Base-by-base conservation (phyloP, 768 basidiomycete genomes). In the Lentinula lateritia region DNA sequence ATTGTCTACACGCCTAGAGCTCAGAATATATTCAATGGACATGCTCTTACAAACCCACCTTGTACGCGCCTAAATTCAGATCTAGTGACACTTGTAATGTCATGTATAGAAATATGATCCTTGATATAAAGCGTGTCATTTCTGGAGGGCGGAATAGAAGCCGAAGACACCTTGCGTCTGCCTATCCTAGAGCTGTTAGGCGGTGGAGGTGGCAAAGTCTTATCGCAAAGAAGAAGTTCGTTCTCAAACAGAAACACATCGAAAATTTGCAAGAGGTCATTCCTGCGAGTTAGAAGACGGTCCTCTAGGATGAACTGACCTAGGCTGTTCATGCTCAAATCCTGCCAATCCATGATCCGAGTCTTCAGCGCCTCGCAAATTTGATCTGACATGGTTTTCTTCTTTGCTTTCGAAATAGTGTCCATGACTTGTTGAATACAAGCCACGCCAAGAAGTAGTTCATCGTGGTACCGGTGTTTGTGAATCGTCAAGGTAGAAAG, bases 221-320 rank as follows among this genome's bases (percentile, higher is more conserved):
- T 52, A 54, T 54, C 52, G 36, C 60, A 61, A 8, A 61, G 52
- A 5, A 61, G 28, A 36, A 61, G 42, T 35, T 13, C 6, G 8
- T 61, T 43, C 28, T 61, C 50, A 18, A 61, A 61, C n/a, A 61
- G 16, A 18, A 61, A 61, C 2, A 61, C 52, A 13, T 61, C 39
- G 28, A 53, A 52, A 9, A 41, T 54, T 61, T 53, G 50, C 50
- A 53, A 20, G 20, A 53, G 28, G 15, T 45, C 32, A 20, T 45
- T 54, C 32, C 60, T 52, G 20, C 52, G 50, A 32, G 50, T 52
- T n/a, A 45, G 34, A 36, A 61, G 34, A n/a, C 15, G 52, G 38
- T 34, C 39, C n/a, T 52, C 32, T 3, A 62, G 23, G 18, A 56
- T 35, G 15, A 55, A 12, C 16, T 18, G 39, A 15, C 61, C 61